phyloP scores from a whole-genome alignment of 441 rosid genomes.

The Metrosideros polymorpha region DNA sequence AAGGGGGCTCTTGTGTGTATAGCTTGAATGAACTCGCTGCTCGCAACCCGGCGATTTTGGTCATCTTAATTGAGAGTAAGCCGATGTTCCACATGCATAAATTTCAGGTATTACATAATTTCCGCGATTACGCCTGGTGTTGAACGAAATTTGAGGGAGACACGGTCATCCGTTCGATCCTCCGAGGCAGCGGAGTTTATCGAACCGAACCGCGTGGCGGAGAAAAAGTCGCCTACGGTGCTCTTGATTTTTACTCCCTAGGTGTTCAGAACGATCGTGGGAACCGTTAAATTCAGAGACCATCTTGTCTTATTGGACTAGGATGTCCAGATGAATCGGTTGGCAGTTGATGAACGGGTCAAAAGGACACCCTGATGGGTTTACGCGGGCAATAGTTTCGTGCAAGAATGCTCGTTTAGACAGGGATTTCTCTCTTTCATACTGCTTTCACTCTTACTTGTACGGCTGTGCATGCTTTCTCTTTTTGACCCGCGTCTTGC shows the following conservation, averaged over 20 bases:
- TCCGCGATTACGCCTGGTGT: accelerated
- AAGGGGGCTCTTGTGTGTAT: not conserved
- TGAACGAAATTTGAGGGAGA: no score
- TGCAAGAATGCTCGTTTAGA: not conserved
- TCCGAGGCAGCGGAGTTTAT: not conserved
- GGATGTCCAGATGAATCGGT: not conserved
- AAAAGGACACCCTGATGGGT: not conserved
- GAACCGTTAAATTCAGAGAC: not conserved
- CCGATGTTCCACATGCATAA: not conserved
- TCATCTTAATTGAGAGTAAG: not conserved
- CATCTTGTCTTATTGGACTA: not conserved
- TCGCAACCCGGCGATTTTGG: not conserved
- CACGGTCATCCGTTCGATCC: not conserved
- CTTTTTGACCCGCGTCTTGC: not conserved
- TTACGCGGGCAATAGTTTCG: not conserved
- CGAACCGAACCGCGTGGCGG: no score
- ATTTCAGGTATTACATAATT: not conserved
- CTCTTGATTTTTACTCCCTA: no score
- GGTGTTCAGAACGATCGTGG: no score
- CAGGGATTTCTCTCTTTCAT: not conserved
- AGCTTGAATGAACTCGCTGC: not conserved
- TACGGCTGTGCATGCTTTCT: not conserved
- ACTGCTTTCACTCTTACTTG: not conserved
- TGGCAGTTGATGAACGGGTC: not conserved
- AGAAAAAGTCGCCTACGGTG: no score